Evolutionary conservation across 495 filamentous ascomycete species (phyloP), one percentile per base, ranked within the genome.

Genomic region (Hypoxylon crocopeplum): DNA sequence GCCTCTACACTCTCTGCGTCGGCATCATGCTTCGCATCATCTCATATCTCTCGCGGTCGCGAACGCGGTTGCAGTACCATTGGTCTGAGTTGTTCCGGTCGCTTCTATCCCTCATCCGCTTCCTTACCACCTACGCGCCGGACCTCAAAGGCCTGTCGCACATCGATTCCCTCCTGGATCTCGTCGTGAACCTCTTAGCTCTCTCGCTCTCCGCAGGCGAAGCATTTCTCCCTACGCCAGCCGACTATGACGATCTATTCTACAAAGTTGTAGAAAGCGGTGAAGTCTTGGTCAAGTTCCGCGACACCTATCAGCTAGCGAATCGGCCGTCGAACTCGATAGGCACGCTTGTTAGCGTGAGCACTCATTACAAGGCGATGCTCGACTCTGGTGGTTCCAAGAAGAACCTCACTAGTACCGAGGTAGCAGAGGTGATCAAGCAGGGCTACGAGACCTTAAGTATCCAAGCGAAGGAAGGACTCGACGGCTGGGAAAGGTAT

Each of bases 231-330:
- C 95, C 95, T 0, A 90, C 88, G 49, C 85, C 92, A 16, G 80
- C 88, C 30, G 87, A 89, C 16, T 97, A 97, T 70, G 94, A 98
- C 66, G 95, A 98, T 67, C 80, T 98, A 8, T 96, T 98, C 75
- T 98, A 98, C 79, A 98, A 98, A 75, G 81, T 98, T 11, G 91
- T 98, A 40, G 94, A 98, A 72, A 89, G 85, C 12, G 92, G 92
- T 2, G 91, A 96, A 39, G 82, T 91, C 27, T 80, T 98, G 30
- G 75, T 82, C 19, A 92, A 91, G 72, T 97, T 97, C 74, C 83
- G 91, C 16, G 86, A 89, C 62, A 86, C 81, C 2, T 97, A 92
- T 72, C 64, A 70, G 5, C 68, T 89, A 32, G 70, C 69, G 6
- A 79, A 77, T 37, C 71, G 82, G 45, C 70, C 75, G 21, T 82